Conservation (phyloP, 2,329 filamentous ascomycete genomes). For the Calonectria fujianensis region DNA sequence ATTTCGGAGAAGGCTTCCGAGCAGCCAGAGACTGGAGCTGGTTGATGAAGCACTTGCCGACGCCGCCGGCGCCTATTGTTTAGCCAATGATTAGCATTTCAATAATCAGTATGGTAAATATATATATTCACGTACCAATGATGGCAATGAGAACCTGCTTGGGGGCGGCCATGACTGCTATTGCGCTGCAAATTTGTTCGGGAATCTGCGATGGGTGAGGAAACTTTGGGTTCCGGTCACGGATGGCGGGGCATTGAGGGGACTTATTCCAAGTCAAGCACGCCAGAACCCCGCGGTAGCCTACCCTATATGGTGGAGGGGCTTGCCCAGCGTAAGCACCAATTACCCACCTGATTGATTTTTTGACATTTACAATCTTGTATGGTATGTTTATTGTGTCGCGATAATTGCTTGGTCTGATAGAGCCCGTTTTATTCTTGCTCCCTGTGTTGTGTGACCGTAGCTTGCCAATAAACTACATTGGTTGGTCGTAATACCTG, state of each 20-base stretch:
- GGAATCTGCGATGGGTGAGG: conserved; percentile 52
- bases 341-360: conserved; percentile 4
- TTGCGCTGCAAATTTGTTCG: conserved; percentile 39
- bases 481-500: background rate
- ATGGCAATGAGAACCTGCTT: conserved; percentile 73
- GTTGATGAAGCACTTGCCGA: conserved; percentile 91
- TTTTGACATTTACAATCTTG: background rate
- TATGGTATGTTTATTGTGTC: background rate
- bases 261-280: conserved; percentile 43
- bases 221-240: conserved; percentile 59
- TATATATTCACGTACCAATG: conserved; percentile 63
- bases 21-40: conserved; percentile 83
- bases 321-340: conserved; percentile 36
- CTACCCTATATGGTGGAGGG: conserved; percentile 50
- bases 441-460: background rate
- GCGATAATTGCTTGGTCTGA: background rate
- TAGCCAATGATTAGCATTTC: conserved; percentile 43
- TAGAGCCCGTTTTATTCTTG: background rate
- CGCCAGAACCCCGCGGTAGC: conserved; percentile 53
- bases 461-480: background rate
- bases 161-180: conserved; percentile 63
- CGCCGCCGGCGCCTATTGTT: conserved; percentile 87
- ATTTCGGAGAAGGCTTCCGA: conserved; percentile 80
- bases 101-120: background rate
- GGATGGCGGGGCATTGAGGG: conserved; percentile 60